Base-by-base conservation (phyloP, 2,329 filamentous ascomycete species). In the Fusarium haematococcum region DNA sequence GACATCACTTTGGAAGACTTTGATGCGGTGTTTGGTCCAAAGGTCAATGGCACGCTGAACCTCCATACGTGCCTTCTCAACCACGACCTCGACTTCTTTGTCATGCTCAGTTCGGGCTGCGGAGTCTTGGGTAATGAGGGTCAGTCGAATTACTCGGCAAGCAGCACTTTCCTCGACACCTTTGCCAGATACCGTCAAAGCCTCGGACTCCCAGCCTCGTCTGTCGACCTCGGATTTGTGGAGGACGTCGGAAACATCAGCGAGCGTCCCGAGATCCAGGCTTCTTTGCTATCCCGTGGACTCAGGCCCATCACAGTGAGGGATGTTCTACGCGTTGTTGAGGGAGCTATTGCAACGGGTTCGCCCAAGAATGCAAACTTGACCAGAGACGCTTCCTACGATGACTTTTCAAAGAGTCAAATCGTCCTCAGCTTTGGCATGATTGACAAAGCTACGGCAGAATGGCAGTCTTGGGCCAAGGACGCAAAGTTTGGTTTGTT, bases 201-300 rank as follows among this genome's bases (percentile, higher is more conserved):
- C 1, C 74, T 76, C 1, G 74, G 74, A 2, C 74, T 76, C 11
- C 67, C 74, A 10, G 74, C 74, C 32, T 74, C 74, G 0, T 76
- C 74, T 18, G 60, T 76, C 25, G 74, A 76, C 57, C 71, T 76
- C 6, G 74, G 74, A 9, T 76, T 67, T 30, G 72, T 77, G 7
- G 74, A 76, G 4, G 72, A 76, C n/a, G 74, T 77, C 27, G 74
- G 74, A 23, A 76, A 75, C 57, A 76, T 76, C 35, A 76, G 74
- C 39, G 74, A 76, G 23, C 74, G 74, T 45, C 74, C 74, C 1
- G 74, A 76, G 39, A 77, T 77, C 25, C 75, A 77, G 27, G 67
- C 75, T 43, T 70, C 73, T 18, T 33, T 77, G 33, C 5, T 63
- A 2, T 74, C 75, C 16, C 75, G 75, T 33, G 75, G 75, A 50